These are phyloP conservation scores for Litchi chinensis DNA, from an alignment of 345 rosid genomes.

Conservation along the genomic window DNA sequence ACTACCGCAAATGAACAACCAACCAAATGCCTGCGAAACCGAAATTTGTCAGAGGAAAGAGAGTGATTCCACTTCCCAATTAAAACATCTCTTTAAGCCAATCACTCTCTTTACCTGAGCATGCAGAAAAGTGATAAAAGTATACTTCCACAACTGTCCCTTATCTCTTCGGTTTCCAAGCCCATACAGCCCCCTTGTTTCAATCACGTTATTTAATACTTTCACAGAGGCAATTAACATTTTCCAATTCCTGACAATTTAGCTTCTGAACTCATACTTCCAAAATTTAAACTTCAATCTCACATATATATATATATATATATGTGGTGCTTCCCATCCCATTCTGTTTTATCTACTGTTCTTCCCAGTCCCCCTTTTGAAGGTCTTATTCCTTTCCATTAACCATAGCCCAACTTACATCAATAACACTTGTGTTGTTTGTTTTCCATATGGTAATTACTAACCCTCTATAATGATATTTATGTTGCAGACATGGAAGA, in stretches of 20 bases:
- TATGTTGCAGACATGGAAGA: constrained; percentile 40
- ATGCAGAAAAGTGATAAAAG: constrained; percentile 39
- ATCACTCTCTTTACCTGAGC: constrained; percentile 39
- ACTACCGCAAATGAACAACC: background rate
- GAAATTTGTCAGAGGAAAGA: constrained; percentile 11
- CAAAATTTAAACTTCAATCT: constrained; percentile 10
- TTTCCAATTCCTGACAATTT: constrained; percentile 52
- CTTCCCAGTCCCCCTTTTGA: background rate
- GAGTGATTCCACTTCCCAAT: constrained; percentile 43
- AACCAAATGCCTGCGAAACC: constrained; percentile 6
- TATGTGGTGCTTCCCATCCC: constrained; percentile 1
- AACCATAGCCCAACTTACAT: background rate
- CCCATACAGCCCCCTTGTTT: constrained; percentile 63
- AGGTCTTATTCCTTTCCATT: too few species aligned
- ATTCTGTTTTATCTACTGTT: background rate
- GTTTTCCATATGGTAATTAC: background rate
- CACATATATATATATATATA: background rate
- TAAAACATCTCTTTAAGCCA: constrained; percentile 43
- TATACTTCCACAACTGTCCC: constrained; percentile 33
- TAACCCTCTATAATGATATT: background rate
- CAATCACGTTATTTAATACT: constrained; percentile 41
- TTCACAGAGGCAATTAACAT: constrained; percentile 42
- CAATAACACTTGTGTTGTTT: background rate
- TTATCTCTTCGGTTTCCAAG: constrained; percentile 73
- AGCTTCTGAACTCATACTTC: constrained; percentile 31